Percentiles rank a stretch among this genome's conserved stretches.
Evolutionary conservation across 148 eudicot species (phyloP).

Genomic region (Rhododendron griersonianum): DNA sequence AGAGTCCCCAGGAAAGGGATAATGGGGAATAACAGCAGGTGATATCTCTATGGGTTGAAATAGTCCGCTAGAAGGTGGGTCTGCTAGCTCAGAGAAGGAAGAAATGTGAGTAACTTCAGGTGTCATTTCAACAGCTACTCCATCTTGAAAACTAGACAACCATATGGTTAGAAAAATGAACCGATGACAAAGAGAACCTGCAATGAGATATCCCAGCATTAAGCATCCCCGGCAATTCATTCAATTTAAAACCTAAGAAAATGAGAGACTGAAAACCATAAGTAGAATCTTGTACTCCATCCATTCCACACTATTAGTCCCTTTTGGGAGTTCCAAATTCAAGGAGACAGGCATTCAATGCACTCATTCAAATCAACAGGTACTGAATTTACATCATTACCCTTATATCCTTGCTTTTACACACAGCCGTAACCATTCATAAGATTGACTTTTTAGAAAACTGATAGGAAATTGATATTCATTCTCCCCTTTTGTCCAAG

Average conservation of each 20-base stretch:
- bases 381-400: neutral
- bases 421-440: neutral
- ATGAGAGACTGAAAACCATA: neutral
- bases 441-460: neutral
- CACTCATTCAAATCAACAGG: neutral
- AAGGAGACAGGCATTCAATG: neutral
- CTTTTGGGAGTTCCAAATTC: neutral
- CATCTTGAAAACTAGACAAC: constrained; percentile 44
- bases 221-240: neutral
- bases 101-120: constrained; percentile 32
- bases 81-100: constrained; percentile 39
- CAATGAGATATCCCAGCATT: constrained; percentile 19
- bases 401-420: neutral
- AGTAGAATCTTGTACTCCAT: neutral
- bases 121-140: constrained; percentile 28
- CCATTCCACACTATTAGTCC: neutral
- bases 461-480: too few relatives aligned
- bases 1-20: constrained; percentile 52
- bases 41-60: constrained; percentile 85
- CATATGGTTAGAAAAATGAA: constrained; percentile 48
- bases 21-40: constrained; percentile 75
- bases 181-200: constrained; percentile 56
- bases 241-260: neutral
- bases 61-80: constrained; percentile 48
- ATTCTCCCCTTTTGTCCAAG: too few relatives aligned